Conservation (phyloP, 495 filamentous ascomycete genomes). For the Penicillium goetzii region DNA sequence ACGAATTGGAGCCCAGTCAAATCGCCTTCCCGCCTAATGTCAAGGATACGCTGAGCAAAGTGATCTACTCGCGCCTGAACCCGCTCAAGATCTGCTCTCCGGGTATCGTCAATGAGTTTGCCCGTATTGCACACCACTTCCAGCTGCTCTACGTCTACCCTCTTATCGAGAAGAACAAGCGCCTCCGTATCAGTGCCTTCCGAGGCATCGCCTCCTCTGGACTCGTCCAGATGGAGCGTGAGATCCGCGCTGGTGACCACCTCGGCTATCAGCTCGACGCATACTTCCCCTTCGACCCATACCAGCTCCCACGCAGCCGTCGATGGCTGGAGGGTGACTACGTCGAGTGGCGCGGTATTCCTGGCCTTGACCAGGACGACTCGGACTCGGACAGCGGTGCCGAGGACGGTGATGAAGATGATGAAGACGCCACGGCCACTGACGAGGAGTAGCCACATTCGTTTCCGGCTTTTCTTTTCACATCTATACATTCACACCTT, state of each 20-base stretch:
- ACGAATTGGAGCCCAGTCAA: constrained; percentile 62
- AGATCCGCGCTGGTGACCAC: constrained; percentile 63
- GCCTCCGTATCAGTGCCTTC: constrained; percentile 69
- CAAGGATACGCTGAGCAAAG: constrained; percentile 69
- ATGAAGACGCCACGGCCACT: constrained; percentile 42
- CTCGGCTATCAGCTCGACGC: constrained; percentile 81
- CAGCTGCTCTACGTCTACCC: constrained; percentile 85
- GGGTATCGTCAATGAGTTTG: constrained; percentile 87
- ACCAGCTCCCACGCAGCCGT: constrained; percentile 80
- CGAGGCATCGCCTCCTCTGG: constrained; percentile 40
- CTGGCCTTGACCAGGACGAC: constrained; percentile 64
- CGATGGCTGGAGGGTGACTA: constrained; percentile 87
- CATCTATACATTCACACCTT: background rate
- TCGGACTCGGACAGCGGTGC: constrained; percentile 50
- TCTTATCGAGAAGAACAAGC: constrained; percentile 90
- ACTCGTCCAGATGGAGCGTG: constrained; percentile 58
- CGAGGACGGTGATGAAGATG: constrained; percentile 35
- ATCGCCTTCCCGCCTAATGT: constrained; percentile 74
- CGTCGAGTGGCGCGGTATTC: constrained; percentile 77
- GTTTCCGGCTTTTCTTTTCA: background rate
- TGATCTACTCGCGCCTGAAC: constrained; percentile 86
- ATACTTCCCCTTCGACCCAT: constrained; percentile 97
- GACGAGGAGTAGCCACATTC: constrained; percentile 40
- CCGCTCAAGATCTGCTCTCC: constrained; percentile 96
- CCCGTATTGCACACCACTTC: constrained; percentile 79